Conservation (phyloP, 805 yeast species). For the Zygotorulaspora sp. region DNA sequence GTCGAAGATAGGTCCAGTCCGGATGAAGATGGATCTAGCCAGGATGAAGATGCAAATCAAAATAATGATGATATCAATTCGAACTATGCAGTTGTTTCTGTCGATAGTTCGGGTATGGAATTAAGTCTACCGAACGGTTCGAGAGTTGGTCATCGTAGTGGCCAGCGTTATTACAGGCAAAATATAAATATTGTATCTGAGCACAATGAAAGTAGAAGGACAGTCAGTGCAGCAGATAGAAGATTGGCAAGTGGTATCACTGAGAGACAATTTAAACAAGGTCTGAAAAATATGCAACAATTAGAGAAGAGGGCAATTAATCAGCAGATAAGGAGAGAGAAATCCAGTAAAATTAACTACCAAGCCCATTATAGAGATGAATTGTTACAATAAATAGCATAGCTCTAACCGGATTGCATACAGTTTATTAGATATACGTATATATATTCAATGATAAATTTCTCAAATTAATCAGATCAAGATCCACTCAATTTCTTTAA, state of each 20-base stretch:
- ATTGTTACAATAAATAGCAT: slow-evolving; percentile 39
- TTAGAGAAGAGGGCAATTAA: slow-evolving; percentile 44
- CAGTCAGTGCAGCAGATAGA: slow-evolving; percentile 74
- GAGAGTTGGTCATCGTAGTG: slow-evolving; percentile 75
- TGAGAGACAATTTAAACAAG: slow-evolving; percentile 52
- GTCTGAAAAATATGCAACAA: slow-evolving; percentile 43
- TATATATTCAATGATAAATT: background rate
- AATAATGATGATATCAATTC: slow-evolving; percentile 26
- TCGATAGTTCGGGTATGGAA: slow-evolving; percentile 58
- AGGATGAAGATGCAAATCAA: slow-evolving; percentile 24
- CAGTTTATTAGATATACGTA: no score
- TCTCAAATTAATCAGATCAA: background rate
- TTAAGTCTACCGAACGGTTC: slow-evolving; percentile 73
- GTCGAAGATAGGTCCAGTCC: no score
- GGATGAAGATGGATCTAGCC: slow-evolving; percentile 24
- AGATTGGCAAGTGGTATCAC: slow-evolving; percentile 54
- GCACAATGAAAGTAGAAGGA: slow-evolving; percentile 56
- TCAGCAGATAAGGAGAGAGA: slow-evolving; percentile 45
- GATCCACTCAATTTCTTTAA: slow-evolving; percentile 10
- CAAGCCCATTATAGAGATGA: slow-evolving; percentile 84
- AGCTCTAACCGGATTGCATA: no score
- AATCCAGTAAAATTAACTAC: slow-evolving; percentile 61
- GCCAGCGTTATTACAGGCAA: slow-evolving; percentile 69
- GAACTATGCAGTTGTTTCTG: slow-evolving; percentile 36
- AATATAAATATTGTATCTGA: slow-evolving; percentile 42